Percentiles rank a stretch among this genome's conserved stretches.
These are phyloP conservation scores for Raffaelea ambrosiae DNA, from an alignment of 2,329 filamentous ascomycete species.

Conservation along the genomic window DNA sequence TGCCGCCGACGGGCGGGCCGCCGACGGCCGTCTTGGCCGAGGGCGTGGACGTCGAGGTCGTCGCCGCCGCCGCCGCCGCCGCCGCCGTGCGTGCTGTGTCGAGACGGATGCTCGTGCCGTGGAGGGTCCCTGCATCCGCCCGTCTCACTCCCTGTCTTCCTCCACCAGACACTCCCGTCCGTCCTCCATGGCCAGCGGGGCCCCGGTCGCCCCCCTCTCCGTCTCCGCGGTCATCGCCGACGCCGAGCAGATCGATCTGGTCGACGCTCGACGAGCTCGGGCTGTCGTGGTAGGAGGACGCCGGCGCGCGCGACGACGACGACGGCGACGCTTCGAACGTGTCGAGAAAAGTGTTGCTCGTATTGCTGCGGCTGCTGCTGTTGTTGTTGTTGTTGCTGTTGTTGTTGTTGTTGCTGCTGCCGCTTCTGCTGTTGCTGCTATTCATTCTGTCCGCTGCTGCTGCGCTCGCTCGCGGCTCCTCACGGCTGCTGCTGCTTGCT, in stretches of 20 bases:
- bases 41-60: background rate
- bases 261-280: slow-evolving; percentile 21
- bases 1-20: too few relatives aligned
- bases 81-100: too few relatives aligned
- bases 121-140: too few relatives aligned
- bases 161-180: too few relatives aligned
- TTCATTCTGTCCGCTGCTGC: background rate
- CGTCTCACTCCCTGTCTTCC: too few relatives aligned
- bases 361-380: background rate
- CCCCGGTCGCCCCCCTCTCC: too few relatives aligned
- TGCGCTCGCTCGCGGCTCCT: background rate
- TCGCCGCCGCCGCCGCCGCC: background rate
- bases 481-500: background rate
- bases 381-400: background rate
- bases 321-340: background rate
- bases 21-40: background rate
- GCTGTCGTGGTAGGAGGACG: background rate
- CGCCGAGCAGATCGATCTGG: slow-evolving; percentile 35
- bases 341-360: background rate
- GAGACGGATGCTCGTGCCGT: too few relatives aligned
- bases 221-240: slow-evolving; percentile 26
- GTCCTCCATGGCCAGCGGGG: too few relatives aligned
- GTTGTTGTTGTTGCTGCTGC: background rate
- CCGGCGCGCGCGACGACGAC: background rate
- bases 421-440: slow-evolving; percentile 18